Conservation (phyloP, 2,329 filamentous ascomycete genomes). For the Pseudogymnoascus sp. region DNA sequence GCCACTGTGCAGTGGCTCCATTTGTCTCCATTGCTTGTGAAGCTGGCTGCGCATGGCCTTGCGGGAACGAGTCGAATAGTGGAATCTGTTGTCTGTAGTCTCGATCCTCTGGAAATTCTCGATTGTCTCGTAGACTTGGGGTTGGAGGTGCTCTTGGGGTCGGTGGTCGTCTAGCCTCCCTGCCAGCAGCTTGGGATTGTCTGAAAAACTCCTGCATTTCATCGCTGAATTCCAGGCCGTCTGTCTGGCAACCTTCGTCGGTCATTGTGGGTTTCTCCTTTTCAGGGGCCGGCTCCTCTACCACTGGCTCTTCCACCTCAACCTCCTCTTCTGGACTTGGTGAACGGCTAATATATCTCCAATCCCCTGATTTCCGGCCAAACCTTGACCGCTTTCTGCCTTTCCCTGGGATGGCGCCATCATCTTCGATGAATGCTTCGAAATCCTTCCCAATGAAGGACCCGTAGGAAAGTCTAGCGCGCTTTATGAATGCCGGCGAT, state of each 20-base stretch:
- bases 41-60: not conserved
- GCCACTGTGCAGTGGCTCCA: not conserved
- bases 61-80: not conserved
- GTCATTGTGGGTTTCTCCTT: slow-evolving; percentile 25
- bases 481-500: slow-evolving; percentile 75
- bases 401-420: slow-evolving; percentile 51
- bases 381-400: slow-evolving; percentile 66
- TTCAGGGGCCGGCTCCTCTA: not conserved
- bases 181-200: slow-evolving; percentile 21
- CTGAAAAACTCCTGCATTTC: slow-evolving; percentile 12
- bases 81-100: not conserved
- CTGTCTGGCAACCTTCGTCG: slow-evolving; percentile 36
- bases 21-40: not conserved
- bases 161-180: not conserved
- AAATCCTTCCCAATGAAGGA: slow-evolving; percentile 56
- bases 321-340: slow-evolving; percentile 53
- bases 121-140: slow-evolving; percentile 15
- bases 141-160: slow-evolving; percentile 10
- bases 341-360: slow-evolving; percentile 67
- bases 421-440: slow-evolving; percentile 62
- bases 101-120: not conserved
- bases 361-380: slow-evolving; percentile 57
- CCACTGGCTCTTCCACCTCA: slow-evolving; percentile 12
- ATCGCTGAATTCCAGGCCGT: slow-evolving; percentile 27
- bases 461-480: slow-evolving; percentile 61